These are phyloP conservation scores for Termitomyces sp. DNA, from an alignment of 768 basidiomycete species.

Conservation along the genomic window DNA sequence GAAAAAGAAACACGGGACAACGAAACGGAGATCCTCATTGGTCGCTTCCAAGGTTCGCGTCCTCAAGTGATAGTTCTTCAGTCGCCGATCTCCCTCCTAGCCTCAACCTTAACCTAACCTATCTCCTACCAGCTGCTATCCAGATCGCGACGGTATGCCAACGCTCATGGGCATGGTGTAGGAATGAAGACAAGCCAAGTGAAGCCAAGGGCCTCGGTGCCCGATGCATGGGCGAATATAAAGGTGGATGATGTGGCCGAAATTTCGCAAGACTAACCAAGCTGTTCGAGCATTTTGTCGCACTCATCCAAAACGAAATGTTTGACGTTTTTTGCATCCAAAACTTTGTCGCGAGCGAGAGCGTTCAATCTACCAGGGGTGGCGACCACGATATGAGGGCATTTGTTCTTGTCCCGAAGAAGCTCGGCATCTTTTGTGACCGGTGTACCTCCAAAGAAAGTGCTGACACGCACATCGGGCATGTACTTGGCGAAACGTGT, in stretches of 20 bases:
- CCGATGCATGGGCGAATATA: conserved; percentile 41
- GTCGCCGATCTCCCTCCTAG: conserved; percentile 18
- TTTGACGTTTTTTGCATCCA: conserved; percentile 95
- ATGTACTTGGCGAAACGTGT: conserved; percentile 99
- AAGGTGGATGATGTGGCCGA: conserved; percentile 51
- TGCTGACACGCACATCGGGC: conserved; percentile 96
- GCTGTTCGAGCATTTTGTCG: conserved; percentile 99
- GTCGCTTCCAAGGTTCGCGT: conserved; percentile 28
- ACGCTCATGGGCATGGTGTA: conserved; percentile 30
- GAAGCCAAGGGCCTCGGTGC: conserved; percentile 30
- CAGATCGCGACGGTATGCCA: conserved; percentile 31
- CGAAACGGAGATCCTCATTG: conserved; percentile 26
- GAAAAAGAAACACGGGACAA: conserved; percentile 14
- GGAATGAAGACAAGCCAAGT: conserved; percentile 31
- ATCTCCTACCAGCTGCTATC: conserved; percentile 30
- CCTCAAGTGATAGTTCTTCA: conserved; percentile 27
- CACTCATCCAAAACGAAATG: conserved; percentile 99
- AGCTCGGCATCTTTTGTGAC: conserved; percentile 91
- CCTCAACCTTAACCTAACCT: conserved; percentile 32
- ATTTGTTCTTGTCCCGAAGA: conserved; percentile 92
- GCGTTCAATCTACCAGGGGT: conserved; percentile 97
- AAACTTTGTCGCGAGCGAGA: conserved; percentile 88
- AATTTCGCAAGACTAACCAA: conserved; percentile 96
- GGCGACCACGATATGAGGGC: conserved; percentile 98
- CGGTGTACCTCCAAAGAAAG: conserved; percentile 96